Evolutionary conservation across 352 stramenopile species (phyloP).

Genomic region (Thraustochytrium striatum): DNA sequence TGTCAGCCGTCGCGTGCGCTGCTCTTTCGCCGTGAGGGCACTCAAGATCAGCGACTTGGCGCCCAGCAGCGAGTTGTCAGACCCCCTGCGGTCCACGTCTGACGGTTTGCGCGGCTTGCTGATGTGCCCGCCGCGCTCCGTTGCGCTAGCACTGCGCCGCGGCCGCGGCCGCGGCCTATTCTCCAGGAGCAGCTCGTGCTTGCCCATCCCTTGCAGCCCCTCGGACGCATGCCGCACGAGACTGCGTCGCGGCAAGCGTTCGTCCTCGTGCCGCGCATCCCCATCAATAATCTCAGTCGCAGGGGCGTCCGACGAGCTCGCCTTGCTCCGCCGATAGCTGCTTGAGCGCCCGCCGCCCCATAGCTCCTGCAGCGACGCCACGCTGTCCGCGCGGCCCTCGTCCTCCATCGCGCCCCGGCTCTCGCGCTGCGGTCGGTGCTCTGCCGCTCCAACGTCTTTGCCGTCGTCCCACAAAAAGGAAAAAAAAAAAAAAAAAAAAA

Average conservation of each 20-base stretch:
- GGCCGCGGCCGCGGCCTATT: background rate
- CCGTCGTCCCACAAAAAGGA: too few species aligned
- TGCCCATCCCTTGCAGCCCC: background rate
- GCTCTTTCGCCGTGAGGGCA: background rate
- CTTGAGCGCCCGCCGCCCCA: background rate
- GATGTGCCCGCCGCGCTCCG: background rate
- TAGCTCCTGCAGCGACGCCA: conserved; percentile 32
- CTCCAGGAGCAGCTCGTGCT: background rate
- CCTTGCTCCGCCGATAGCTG: background rate
- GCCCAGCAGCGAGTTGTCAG: conserved; percentile 40
- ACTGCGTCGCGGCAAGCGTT: background rate
- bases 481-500: too few species aligned
- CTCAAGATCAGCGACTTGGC: conserved; percentile 31
- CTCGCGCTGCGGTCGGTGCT: background rate
- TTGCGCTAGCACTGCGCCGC: too few species aligned
- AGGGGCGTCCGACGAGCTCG: background rate
- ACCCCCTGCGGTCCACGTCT: background rate
- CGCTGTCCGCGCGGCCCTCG: conserved; percentile 22
- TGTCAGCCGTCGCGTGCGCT: conserved; percentile 6
- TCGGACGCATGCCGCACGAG: background rate
- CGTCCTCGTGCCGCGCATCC: background rate
- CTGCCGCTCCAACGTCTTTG: background rate
- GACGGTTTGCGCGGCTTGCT: background rate
- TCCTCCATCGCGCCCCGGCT: background rate
- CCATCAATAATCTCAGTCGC: background rate